Base-by-base conservation (phyloP, 805 yeast genomes). In the Pichia cephalocereana region DNA sequence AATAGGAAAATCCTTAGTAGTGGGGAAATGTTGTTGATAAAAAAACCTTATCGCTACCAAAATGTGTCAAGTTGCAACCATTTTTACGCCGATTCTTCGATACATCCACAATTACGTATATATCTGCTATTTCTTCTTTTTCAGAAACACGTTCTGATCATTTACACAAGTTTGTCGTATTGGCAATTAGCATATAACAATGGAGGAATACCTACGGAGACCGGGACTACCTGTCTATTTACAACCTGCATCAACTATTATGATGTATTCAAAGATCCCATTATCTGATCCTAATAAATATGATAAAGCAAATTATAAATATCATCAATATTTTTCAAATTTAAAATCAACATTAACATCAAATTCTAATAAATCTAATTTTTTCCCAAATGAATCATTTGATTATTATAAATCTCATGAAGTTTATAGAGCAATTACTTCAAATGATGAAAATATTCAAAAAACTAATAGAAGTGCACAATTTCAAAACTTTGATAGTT, bases 281-380 rank as follows among this genome's bases (percentile, higher is more conserved):
- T 17, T 51, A 12, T 41, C 48, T 1, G 44, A 44, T 18, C 48
- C 46, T 3, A 38, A 34, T n/a, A 46, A 30, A n/a, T 44, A 42
- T 34, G 17, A 39, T 26, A 32, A 44, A 19, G 26, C 41, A n/a
- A 41, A 48, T 38, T 48, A 46, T 18, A 53, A 54, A 41, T 62
- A 56, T 49, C 44, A 38, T 17, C 60, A 59, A 17, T 63, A 60
- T 46, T 61, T 57, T 45, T 44, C 54, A 12, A 54, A 50, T n/a
- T 30, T 53, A 15, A 31, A 46, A 15, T 39, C 32, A 14, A 39
- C 38, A 15, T 31, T 32, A 3, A 27, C 45, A 10, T 15, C 26
- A 4, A 15, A 28, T 3, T 4, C 27, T 4, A 36, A 19, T 17
- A 17, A 36, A n/a, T 46, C 41, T 2, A 28, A 19, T 3, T 40